These are phyloP conservation scores for Adenanthera pavonina DNA, from an alignment of 306 rosid species.

Conservation along the genomic window DNA sequence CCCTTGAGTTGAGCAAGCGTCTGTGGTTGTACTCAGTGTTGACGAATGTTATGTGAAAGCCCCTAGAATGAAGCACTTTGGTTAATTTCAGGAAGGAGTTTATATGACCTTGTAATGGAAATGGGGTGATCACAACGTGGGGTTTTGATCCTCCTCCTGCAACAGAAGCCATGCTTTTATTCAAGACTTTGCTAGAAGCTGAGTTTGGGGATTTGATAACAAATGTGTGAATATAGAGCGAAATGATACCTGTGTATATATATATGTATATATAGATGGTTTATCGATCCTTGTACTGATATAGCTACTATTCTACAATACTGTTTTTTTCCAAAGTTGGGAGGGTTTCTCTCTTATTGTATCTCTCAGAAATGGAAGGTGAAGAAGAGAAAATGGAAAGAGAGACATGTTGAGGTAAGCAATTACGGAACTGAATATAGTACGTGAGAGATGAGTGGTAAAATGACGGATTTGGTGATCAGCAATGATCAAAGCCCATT, in stretches of 20 bases:
- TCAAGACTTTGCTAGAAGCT: background rate
- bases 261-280: too few relatives aligned
- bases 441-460: background rate
- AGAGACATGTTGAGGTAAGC: too few relatives aligned
- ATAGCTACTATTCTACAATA: background rate
- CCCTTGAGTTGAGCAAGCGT: constrained; percentile 7
- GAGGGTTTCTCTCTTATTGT: background rate
- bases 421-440: background rate
- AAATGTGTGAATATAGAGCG: background rate
- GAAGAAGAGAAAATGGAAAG: too few relatives aligned
- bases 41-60: background rate
- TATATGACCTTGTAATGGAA: background rate
- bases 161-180: background rate
- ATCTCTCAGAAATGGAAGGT: too few relatives aligned
- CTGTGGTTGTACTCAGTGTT: background rate
- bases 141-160: background rate
- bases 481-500: too few relatives aligned
- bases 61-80: background rate
- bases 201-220: background rate
- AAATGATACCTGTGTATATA: background rate
- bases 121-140: background rate
- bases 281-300: background rate
- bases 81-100: background rate
- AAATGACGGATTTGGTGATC: background rate
- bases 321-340: background rate